Conservation (phyloP, 306 rosid species). For the Vicia villosa region DNA sequence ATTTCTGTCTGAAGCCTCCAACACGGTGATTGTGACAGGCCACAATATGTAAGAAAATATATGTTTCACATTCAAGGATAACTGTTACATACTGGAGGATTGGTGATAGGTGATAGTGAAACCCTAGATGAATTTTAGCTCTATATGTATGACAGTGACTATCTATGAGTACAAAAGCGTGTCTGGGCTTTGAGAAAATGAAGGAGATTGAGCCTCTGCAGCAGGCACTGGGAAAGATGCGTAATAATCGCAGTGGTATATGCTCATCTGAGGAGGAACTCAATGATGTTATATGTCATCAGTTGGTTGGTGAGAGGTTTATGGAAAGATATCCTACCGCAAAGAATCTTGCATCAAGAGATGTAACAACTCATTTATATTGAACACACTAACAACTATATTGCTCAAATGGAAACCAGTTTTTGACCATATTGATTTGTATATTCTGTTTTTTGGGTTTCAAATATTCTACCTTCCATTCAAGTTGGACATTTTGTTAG, state of each 20-base stretch:
- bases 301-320: conserved; percentile 88
- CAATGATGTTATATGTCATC: conserved; percentile 56
- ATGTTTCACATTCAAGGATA: conserved; percentile 11
- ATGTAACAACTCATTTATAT: conserved; percentile 43
- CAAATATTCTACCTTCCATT: conserved; percentile 21
- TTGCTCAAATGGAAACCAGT: background rate
- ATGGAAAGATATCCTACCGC: conserved; percentile 99
- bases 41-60: conserved; percentile 84
- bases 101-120: background rate
- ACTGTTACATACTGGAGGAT: conserved; percentile 1
- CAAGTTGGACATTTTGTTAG: too few species aligned
- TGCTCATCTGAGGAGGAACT: conserved; percentile 97
- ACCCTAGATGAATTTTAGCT: conserved; percentile 22
- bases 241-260: conserved; percentile 67
- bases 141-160: conserved; percentile 15
- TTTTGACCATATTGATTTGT: conserved; percentile 11
- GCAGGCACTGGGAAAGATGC: conserved; percentile 91
- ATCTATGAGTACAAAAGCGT: background rate
- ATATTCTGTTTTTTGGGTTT: background rate
- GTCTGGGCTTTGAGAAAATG: conserved; percentile 50
- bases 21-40: conserved; percentile 86
- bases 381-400: background rate
- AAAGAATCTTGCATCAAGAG: conserved; percentile 98
- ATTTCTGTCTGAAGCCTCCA: conserved; percentile 92
- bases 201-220: conserved; percentile 88